phyloP scores from a whole-genome alignment of 306 rosid genomes.

The Comarum palustre region DNA sequence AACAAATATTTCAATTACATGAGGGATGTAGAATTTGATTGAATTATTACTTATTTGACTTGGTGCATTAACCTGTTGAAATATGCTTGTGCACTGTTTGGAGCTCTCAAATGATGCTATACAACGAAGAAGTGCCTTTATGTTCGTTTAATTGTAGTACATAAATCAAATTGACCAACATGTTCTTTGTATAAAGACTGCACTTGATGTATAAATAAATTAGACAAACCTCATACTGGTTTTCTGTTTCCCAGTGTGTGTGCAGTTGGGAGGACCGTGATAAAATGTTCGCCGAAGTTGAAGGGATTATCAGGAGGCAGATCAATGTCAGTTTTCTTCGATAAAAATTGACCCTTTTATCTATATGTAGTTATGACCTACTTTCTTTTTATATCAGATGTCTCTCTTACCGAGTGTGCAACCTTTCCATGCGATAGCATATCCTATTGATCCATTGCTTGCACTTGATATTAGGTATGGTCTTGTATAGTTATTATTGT shows the following conservation, averaged over 20 bases:
- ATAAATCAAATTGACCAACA: background rate
- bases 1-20: background rate
- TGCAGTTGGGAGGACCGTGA: slow-evolving; percentile 99
- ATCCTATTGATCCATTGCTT: slow-evolving; percentile 87
- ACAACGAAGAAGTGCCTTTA: background rate
- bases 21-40: background rate
- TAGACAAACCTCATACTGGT: background rate
- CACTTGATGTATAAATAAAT: background rate
- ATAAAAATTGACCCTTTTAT: background rate
- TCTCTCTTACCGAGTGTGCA: slow-evolving; percentile 98
- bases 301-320: slow-evolving; percentile 86
- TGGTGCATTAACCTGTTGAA: background rate
- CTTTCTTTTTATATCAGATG: slow-evolving; percentile 45
- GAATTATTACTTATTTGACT: background rate
- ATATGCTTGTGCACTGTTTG: background rate
- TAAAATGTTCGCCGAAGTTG: slow-evolving; percentile 83
- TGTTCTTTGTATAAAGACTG: background rate
- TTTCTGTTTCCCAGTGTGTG: slow-evolving; percentile 54
- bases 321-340: slow-evolving; percentile 61
- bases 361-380: background rate
- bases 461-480: slow-evolving; percentile 92
- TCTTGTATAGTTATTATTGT: background rate
- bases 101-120: background rate
- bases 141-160: background rate
- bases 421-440: slow-evolving; percentile 99